phyloP scores from a whole-genome alignment of 441 rosid genomes.

The Arabidopsis hybrid region DNA sequence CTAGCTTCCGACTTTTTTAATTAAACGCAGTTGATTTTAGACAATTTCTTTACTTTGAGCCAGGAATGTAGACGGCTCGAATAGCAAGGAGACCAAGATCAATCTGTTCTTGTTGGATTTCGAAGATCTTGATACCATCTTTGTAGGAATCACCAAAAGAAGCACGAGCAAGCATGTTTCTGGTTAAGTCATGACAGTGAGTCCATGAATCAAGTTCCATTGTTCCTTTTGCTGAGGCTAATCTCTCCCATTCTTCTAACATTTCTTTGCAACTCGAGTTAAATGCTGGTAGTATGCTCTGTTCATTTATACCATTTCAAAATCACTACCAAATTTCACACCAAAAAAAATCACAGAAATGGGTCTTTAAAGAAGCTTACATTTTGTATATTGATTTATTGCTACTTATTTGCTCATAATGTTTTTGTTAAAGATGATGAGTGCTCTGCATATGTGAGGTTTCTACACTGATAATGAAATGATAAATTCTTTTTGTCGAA shows the following conservation, averaged over 20 bases:
- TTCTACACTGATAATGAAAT: slow-evolving; percentile 7
- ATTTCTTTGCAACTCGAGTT: slow-evolving; percentile 43
- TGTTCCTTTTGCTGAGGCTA: slow-evolving; percentile 36
- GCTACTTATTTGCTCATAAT: not conserved
- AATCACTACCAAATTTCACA: not conserved
- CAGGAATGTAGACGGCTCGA: slow-evolving; percentile 48
- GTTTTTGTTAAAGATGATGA: not conserved
- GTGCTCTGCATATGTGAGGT: slow-evolving; percentile 9
- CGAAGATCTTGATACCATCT: slow-evolving; percentile 47
- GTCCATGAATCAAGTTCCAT: slow-evolving; percentile 50
- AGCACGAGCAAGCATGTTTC: slow-evolving; percentile 47
- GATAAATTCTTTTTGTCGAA: not conserved
- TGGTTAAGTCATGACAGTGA: slow-evolving; percentile 43
- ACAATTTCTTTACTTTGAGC: slow-evolving; percentile 36
- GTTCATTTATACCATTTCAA: slow-evolving; percentile 25
- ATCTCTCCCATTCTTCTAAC: slow-evolving; percentile 46
- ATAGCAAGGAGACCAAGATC: slow-evolving; percentile 49
- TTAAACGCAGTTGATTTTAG: not conserved
- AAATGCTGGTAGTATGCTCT: slow-evolving; percentile 47
- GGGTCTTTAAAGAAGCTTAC: not conserved
- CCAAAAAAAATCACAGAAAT: not conserved
- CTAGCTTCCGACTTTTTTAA: not conserved
- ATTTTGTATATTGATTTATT: not conserved
- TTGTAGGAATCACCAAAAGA: slow-evolving; percentile 44
- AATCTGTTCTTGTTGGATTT: slow-evolving; percentile 45